Conservation (phyloP, 306 rosid genomes). For the Astragalus glycyphyllos region DNA sequence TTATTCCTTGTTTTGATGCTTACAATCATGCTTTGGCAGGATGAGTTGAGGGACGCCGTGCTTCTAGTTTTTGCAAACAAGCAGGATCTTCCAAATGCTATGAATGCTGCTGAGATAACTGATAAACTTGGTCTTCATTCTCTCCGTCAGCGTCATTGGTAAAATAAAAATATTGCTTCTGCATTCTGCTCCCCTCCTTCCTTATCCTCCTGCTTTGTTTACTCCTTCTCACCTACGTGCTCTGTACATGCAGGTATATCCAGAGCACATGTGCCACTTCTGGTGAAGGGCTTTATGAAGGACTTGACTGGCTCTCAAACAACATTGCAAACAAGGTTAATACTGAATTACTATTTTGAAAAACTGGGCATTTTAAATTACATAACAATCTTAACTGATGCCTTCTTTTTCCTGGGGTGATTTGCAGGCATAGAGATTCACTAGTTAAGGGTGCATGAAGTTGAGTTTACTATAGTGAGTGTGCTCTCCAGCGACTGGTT, state of each 20-base stretch:
- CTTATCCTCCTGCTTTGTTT: background rate
- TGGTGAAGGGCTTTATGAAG: slow-evolving; percentile 95
- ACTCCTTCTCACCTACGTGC: slow-evolving; percentile 6
- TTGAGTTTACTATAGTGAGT: slow-evolving; percentile 37
- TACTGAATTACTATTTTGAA: background rate
- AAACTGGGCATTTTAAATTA: background rate
- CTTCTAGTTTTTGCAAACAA: slow-evolving; percentile 88
- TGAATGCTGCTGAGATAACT: slow-evolving; percentile 92
- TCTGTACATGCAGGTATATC: slow-evolving; percentile 67
- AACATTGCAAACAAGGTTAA: slow-evolving; percentile 83
- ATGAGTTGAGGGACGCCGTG: slow-evolving; percentile 87
- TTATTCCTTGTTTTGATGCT: background rate
- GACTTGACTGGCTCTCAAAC: slow-evolving; percentile 95
- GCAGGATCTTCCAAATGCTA: slow-evolving; percentile 95
- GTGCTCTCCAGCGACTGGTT: slow-evolving; percentile 34
- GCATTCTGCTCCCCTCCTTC: background rate
- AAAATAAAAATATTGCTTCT: slow-evolving; percentile 12
- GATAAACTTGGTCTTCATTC: slow-evolving; percentile 94
- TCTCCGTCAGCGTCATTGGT: slow-evolving; percentile 94
- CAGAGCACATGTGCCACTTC: slow-evolving; percentile 94
- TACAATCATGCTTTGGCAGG: slow-evolving; percentile 54
- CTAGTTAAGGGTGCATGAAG: slow-evolving; percentile 41
- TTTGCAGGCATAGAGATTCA: slow-evolving; percentile 67
- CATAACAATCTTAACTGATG: slow-evolving; percentile 23
- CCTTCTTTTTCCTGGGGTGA: slow-evolving; percentile 15